A percentile compares a stretch with the other conserved stretches of the same genome.
These are phyloP conservation scores for Ichthyophthirius multifiliis DNA, from an alignment of 169 alveolate genomes.

Conservation along the genomic window DNA sequence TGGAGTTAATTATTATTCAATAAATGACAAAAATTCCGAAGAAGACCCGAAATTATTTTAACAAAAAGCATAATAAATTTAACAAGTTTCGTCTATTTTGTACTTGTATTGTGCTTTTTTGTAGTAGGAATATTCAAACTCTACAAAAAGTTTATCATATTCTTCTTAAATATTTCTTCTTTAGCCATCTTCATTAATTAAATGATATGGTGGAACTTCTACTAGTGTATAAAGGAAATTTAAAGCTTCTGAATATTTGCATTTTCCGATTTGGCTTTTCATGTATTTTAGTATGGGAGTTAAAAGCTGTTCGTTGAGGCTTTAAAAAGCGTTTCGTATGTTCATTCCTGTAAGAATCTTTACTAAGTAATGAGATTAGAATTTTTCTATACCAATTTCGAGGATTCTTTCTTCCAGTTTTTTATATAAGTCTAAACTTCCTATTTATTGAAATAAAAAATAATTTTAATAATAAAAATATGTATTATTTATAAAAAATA, in stretches of 20 bases:
- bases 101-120: neutral
- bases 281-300: neutral
- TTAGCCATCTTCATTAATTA: neutral
- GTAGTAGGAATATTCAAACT: neutral
- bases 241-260: neutral
- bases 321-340: neutral
- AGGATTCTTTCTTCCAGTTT: neutral
- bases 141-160: neutral
- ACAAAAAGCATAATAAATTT: neutral
- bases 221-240: neutral
- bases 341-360: slow-evolving; percentile 10
- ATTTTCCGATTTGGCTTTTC: neutral
- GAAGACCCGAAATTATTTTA: neutral
- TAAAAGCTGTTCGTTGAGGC: neutral
- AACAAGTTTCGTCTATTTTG: neutral
- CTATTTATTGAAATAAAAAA: neutral
- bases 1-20: neutral
- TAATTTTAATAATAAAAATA: too few relatives aligned
- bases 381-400: neutral
- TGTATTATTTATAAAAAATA: too few relatives aligned
- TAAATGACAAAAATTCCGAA: neutral
- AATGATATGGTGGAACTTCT: neutral
- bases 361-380: neutral
- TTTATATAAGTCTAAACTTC: neutral
- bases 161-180: neutral